A percentile compares a stretch with the other conserved stretches of the same genome.
Conservation (phyloP, 2,329 filamentous ascomycete genomes). For the Thermoascus crustaceus region DNA sequence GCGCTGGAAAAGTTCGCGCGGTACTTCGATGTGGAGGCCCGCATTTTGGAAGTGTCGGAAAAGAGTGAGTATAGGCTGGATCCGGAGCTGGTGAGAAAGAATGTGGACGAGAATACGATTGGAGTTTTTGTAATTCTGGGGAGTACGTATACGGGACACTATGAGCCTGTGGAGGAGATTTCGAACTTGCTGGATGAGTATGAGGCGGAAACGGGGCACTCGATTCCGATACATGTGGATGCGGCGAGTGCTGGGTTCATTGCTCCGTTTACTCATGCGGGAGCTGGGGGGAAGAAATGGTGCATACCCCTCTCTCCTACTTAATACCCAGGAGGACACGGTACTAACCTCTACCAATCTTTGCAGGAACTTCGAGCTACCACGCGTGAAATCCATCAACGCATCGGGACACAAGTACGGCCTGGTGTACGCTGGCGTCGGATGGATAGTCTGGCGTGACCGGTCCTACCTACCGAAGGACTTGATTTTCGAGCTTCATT, state of each 20-base stretch:
- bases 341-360: conserved; percentile 31
- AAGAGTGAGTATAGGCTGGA: conserved; percentile 56
- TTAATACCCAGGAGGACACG: too few relatives aligned
- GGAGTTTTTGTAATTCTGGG: conserved; percentile 67
- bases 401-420: conserved; percentile 40
- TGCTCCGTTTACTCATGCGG: conserved; percentile 33
- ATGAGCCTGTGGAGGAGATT: conserved; percentile 62
- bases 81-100: conserved; percentile 54
- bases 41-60: conserved; percentile 55
- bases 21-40: conserved; percentile 65
- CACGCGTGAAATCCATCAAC: conserved; percentile 51
- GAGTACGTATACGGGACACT: conserved; percentile 66
- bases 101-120: conserved; percentile 68
- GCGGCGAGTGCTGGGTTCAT: conserved; percentile 37
- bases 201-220: conserved; percentile 51
- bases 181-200: conserved; percentile 57
- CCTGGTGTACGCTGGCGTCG: conserved; percentile 59
- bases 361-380: conserved; percentile 23
- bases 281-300: conserved; percentile 47
- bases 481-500: conserved; percentile 62
- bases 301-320: conserved; percentile 16
- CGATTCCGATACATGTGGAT: conserved; percentile 55
- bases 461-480: conserved; percentile 57
- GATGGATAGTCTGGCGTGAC: conserved; percentile 64
- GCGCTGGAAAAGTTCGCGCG: conserved; percentile 64